Conservation (phyloP, 805 yeast genomes). For the Cyberlindnera misumaiensis region DNA sequence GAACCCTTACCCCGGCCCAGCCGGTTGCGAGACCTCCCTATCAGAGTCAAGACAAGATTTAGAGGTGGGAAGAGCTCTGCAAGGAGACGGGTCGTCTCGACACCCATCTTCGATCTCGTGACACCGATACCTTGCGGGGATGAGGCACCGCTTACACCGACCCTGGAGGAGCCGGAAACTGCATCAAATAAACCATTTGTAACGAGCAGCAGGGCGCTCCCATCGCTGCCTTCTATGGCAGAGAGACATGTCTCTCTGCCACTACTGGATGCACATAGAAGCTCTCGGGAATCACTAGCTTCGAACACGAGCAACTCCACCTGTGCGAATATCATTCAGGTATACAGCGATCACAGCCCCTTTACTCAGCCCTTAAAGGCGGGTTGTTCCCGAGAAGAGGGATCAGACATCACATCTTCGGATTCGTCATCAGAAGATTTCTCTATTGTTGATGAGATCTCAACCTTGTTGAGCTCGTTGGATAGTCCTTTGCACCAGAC, state of each 20-base stretch:
- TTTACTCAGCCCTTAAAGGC: conserved; percentile 1
- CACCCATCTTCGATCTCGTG: conserved; percentile 16
- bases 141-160: background rate
- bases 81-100: conserved; percentile 17
- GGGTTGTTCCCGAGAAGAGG: background rate
- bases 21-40: conserved; percentile 12
- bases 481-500: too few species aligned
- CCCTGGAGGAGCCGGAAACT: background rate
- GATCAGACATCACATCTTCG: background rate
- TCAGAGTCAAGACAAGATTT: conserved; percentile 16
- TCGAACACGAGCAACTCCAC: background rate
- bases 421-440: conserved; percentile 2
- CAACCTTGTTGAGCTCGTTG: background rate
- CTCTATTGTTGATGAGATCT: conserved; percentile 3
- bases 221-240: conserved; percentile 1
- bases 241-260: conserved; percentile 12
- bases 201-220: background rate
- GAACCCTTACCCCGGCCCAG: background rate
- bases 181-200: background rate
- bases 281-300: background rate
- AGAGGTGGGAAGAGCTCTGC: conserved; percentile 6
- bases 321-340: conserved; percentile 10
- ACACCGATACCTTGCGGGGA: conserved; percentile 1
- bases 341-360: conserved; percentile 12
- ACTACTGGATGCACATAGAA: background rate